phyloP scores from a whole-genome alignment of 2,329 filamentous ascomycete genomes.

The Annulohypoxylon truncatum region DNA sequence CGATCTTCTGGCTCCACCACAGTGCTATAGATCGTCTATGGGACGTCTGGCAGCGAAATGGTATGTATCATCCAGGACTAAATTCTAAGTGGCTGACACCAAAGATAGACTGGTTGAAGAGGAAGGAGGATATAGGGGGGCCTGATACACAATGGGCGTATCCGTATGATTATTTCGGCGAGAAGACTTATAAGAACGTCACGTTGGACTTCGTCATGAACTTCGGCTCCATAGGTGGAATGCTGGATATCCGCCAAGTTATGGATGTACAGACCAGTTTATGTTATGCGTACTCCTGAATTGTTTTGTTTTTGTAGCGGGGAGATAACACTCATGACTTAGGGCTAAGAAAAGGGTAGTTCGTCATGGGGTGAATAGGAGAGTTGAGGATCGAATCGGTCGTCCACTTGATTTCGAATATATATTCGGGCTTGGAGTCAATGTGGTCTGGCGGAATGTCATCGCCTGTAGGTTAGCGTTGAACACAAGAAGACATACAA shows the following conservation, averaged over 20 bases:
- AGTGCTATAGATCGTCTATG: slow-evolving; percentile 44
- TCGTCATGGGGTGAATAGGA: neutral
- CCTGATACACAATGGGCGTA: slow-evolving; percentile 51
- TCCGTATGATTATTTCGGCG: slow-evolving; percentile 50
- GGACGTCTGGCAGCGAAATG: slow-evolving; percentile 49
- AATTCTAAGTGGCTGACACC: neutral
- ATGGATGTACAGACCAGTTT: slow-evolving; percentile 33
- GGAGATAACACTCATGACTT: neutral
- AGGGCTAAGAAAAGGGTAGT: neutral
- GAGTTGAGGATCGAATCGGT: neutral
- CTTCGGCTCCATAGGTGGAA: slow-evolving; percentile 22
- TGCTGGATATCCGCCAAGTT: slow-evolving; percentile 22
- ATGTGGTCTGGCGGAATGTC: neutral
- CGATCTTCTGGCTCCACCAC: slow-evolving; percentile 53
- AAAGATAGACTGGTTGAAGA: slow-evolving; percentile 42
- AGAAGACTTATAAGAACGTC: slow-evolving; percentile 50
- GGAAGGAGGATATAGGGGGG: slow-evolving; percentile 49
- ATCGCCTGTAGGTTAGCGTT: neutral
- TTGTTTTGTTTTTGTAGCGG: neutral
- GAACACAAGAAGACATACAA: neutral
- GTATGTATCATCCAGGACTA: slow-evolving; percentile 3
- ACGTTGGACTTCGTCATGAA: slow-evolving; percentile 46
- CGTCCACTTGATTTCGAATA: neutral
- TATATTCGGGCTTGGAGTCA: too few relatives aligned
- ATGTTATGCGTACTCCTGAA: slow-evolving; percentile 36